A percentile compares a stretch with the other conserved stretches of the same genome.
Evolutionary conservation across 2,329 filamentous ascomycete genomes (phyloP).

Genomic region (Phialophora macrospora): DNA sequence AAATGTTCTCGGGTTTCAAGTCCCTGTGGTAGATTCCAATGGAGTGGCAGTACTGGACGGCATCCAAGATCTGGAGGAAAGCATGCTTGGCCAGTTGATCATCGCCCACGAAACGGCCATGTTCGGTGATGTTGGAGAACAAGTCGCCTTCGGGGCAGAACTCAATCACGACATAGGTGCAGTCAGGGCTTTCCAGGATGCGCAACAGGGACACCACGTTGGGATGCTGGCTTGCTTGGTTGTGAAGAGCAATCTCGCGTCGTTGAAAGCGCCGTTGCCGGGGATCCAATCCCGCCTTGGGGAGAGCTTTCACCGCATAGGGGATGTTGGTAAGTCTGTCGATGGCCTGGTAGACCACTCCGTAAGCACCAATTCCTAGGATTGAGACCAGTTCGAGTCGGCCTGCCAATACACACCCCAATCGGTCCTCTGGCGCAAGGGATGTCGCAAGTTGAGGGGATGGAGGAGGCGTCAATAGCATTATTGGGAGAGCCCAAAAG

Average conservation of each 20-base stretch:
- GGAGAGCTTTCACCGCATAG: slow-evolving; percentile 96
- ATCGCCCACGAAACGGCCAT: slow-evolving; percentile 89
- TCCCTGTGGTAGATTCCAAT: slow-evolving; percentile 96
- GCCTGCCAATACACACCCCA: slow-evolving; percentile 82
- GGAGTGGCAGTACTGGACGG: slow-evolving; percentile 92
- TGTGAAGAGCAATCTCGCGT: slow-evolving; percentile 89
- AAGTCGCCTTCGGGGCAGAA: slow-evolving; percentile 96
- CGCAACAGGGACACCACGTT: slow-evolving; percentile 94
- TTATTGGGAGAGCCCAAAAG: slow-evolving; percentile 51
- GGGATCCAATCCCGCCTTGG: slow-evolving; percentile 88
- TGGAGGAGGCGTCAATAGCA: slow-evolving; percentile 54
- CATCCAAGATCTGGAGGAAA: slow-evolving; percentile 95
- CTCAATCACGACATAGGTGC: slow-evolving; percentile 94
- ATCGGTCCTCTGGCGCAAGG: slow-evolving; percentile 76
- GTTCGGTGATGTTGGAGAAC: slow-evolving; percentile 96
- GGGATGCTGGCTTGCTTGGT: slow-evolving; percentile 82
- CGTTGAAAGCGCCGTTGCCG: slow-evolving; percentile 90
- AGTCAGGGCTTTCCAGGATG: slow-evolving; percentile 89
- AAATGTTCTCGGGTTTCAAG: slow-evolving; percentile 96
- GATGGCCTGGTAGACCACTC: slow-evolving; percentile 88
- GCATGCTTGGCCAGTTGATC: slow-evolving; percentile 83
- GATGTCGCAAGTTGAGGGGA: slow-evolving; percentile 55
- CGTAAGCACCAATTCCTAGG: slow-evolving; percentile 92
- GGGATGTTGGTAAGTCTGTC: slow-evolving; percentile 79
- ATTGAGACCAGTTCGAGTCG: slow-evolving; percentile 83